Base-by-base conservation (phyloP, 192 early-diverging fungal species). In the Coemansia reversa region DNA sequence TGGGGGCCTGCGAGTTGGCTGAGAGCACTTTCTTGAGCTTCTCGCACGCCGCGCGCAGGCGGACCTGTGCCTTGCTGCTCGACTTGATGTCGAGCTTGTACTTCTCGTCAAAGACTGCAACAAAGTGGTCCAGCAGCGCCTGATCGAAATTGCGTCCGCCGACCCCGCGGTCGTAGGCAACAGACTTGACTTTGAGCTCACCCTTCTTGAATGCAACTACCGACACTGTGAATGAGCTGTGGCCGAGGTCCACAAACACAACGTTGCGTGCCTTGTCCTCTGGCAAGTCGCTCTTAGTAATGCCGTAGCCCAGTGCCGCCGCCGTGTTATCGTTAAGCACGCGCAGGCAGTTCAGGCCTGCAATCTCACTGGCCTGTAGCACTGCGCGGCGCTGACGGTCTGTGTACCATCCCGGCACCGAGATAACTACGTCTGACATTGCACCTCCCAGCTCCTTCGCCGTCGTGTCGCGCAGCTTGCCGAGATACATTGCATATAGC, bases 101-200 rank as follows among this genome's bases (percentile, higher is more conserved):
- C 86, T 97, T 98, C 59, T 87, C 87, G 85, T 91, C 86, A 85
- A 96, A 95, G 62, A 93, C 88, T 39, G 83, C 85, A 78, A 90
- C 87, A 56, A 92, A 92, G 78, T 95, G 88, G 56, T 96, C 85
- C 33, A 88, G 85, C 55, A 98, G 86, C 35, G 93, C 87, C 73
- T 92, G 82, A 81, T 98, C 96, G 82, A 97, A 93, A 83, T 93
- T 89, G 74, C 96, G 93, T 27, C 96, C 96, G 75, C 96, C 96
- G 65, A 97, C 89, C 84, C 92, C 87, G 59, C 91, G 89, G 81
- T 98, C 94, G 76, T 88, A 97, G 5, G 95, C 93, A 52, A 91
- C 91, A 52, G 90, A 88, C 79, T 90, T 91, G 76, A 98, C 90
- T 57, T 86, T 86, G 72, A 98, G 86, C 85, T 98, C 93, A 62